Conservation (phyloP, 768 basidiomycete species). For the Solioccasus polychromus region DNA sequence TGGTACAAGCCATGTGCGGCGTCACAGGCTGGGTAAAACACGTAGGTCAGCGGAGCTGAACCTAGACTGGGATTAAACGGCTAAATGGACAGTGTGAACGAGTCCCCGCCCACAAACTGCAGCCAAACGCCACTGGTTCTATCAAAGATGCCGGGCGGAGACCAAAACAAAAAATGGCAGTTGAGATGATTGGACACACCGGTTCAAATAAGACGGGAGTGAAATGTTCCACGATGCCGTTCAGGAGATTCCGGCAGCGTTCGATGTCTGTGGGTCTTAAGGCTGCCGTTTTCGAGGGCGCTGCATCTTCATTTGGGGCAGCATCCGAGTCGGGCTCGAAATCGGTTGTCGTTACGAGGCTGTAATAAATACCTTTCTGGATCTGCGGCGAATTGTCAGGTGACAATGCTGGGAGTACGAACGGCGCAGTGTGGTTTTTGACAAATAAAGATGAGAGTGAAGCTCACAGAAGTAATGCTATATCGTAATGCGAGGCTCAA, state of each 20-base stretch:
- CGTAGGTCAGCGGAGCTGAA: not conserved
- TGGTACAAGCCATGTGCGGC: constrained; percentile 73
- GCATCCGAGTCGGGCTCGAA: constrained; percentile 43
- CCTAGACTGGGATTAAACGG: not conserved
- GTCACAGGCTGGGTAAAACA: constrained; percentile 40
- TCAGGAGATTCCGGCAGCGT: constrained; percentile 50
- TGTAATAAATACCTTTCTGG: constrained; percentile 63
- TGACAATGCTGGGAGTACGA: no score
- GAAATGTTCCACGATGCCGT: constrained; percentile 59
- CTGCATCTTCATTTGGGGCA: constrained; percentile 1
- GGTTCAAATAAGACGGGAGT: constrained; percentile 73
- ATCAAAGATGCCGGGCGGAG: not conserved
- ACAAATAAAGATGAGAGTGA: not conserved
- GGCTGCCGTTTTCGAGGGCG: constrained; percentile 4
- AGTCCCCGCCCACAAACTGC: no score
- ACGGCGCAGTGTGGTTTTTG: no score
- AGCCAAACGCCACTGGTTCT: not conserved
- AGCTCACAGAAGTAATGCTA: constrained; percentile 48
- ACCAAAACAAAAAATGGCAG: not conserved
- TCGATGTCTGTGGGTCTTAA: constrained; percentile 34
- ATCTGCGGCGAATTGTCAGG: constrained; percentile 38
- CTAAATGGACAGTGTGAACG: no score
- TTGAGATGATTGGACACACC: constrained; percentile 21
- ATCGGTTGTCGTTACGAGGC: constrained; percentile 55
- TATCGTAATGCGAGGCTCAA: constrained; percentile 49